Evolutionary conservation across 2,329 filamentous ascomycete species (phyloP).

Genomic region (Talaromyces sp.): DNA sequence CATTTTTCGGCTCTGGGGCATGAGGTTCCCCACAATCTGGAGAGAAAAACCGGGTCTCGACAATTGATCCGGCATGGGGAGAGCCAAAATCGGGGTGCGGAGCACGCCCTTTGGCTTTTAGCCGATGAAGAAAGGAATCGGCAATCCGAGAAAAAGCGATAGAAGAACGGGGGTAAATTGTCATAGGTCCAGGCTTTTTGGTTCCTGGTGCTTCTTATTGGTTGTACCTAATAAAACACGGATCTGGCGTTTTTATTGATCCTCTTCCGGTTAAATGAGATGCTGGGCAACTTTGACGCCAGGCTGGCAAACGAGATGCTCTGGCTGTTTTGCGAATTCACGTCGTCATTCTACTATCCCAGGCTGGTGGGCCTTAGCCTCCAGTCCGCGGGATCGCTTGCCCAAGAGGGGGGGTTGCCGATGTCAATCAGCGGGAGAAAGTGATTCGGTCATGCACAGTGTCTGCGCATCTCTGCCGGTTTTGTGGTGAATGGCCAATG

Average conservation of each 20-base stretch:
- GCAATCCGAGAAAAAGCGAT: constrained; percentile 7
- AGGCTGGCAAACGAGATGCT: no score
- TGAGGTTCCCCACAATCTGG: neutral
- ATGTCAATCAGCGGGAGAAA: neutral
- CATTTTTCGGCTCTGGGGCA: neutral
- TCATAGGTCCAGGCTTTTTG: neutral
- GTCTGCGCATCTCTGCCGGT: neutral
- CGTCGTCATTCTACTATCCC: neutral
- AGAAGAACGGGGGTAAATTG: neutral
- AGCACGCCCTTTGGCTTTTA: constrained; percentile 1
- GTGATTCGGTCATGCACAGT: neutral
- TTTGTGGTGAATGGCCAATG: neutral
- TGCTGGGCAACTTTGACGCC: no score
- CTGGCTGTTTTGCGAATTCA: neutral
- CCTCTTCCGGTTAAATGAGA: no score
- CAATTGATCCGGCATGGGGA: constrained; percentile 1
- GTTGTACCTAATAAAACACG: neutral
- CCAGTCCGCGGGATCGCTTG: neutral
- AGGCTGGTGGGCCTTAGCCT: neutral
- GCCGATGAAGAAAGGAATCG: constrained; percentile 6
- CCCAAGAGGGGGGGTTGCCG: neutral
- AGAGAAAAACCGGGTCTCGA: constrained; percentile 7
- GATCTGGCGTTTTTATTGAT: no score
- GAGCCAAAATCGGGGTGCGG: neutral
- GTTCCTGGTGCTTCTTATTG: neutral